Percentiles rank a stretch among this genome's conserved stretches.
Evolutionary conservation across 805 yeast genomes (phyloP).

Genomic region (Hanseniaspora valbyensis): DNA sequence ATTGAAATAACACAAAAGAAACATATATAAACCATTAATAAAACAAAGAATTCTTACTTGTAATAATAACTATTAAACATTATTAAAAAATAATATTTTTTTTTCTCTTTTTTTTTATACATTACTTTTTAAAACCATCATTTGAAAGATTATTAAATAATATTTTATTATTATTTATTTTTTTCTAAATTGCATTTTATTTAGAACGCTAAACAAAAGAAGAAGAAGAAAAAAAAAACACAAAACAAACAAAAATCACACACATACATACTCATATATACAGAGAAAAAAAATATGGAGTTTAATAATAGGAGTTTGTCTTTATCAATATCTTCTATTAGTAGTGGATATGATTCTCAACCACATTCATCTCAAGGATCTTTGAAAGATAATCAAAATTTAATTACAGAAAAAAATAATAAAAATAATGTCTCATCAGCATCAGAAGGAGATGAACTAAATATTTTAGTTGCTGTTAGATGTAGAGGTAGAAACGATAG

Average conservation of each 20-base stretch:
- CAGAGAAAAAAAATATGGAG: no score
- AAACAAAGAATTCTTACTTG: not conserved
- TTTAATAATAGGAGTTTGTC: not conserved
- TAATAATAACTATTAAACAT: no score
- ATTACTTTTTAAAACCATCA: no score
- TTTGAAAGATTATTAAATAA: no score
- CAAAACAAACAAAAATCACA: no score
- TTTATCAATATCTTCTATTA: not conserved
- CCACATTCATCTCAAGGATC: not conserved
- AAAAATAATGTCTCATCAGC: not conserved
- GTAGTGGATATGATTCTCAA: not conserved
- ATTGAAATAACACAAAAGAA: not conserved
- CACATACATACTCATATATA: no score
- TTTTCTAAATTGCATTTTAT: no score
- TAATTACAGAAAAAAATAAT: not conserved
- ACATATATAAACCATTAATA: not conserved
- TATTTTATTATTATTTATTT: no score
- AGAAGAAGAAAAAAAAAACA: no score
- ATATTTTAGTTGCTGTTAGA: constrained; percentile 53
- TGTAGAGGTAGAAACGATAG: constrained; percentile 51
- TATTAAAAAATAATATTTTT: no score
- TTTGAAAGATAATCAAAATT: not conserved
- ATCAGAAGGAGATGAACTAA: constrained; percentile 29
- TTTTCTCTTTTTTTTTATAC: no score
- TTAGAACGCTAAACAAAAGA: no score